Conservation (phyloP, 192 early-diverging fungal species). For the Globomyces pollinis-pini region DNA sequence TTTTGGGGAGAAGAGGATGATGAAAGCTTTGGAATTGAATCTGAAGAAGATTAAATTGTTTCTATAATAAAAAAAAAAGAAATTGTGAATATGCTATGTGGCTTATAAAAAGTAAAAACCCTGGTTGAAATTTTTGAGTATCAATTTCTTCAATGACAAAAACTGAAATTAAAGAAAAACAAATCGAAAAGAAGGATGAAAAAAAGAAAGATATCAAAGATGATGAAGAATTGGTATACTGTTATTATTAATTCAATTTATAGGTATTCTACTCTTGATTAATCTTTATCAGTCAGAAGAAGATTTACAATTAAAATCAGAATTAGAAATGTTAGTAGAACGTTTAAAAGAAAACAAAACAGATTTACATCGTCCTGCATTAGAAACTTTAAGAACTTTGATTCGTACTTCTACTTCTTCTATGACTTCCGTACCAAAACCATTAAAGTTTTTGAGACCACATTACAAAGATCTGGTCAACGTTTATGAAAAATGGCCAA, state of each 20-base stretch:
- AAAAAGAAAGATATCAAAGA: constrained; percentile 12
- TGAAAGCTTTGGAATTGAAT: neutral
- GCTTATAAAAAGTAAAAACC: neutral
- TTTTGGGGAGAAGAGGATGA: constrained; percentile 35
- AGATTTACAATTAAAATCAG: constrained; percentile 84
- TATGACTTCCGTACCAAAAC: constrained; percentile 99
- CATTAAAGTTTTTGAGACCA: constrained; percentile 88
- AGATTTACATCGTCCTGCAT: constrained; percentile 72
- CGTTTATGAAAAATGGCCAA: constrained; percentile 69
- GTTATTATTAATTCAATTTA: neutral
- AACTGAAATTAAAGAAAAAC: constrained; percentile 4
- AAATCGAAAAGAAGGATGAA: neutral
- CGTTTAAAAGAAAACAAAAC: constrained; percentile 74
- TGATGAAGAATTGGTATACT: constrained; percentile 10
- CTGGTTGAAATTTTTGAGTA: neutral
- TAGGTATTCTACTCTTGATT: neutral
- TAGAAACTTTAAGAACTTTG: constrained; percentile 78
- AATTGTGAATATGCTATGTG: neutral
- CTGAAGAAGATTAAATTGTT: neutral
- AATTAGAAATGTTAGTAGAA: constrained; percentile 92
- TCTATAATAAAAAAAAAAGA: neutral
- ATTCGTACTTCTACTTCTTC: constrained; percentile 94
- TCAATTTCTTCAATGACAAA: neutral
- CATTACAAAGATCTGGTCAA: constrained; percentile 67
- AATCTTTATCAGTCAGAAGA: constrained; percentile 91